phyloP scores from a whole-genome alignment of 306 rosid genomes.

The Cicer pinnatifidum region DNA sequence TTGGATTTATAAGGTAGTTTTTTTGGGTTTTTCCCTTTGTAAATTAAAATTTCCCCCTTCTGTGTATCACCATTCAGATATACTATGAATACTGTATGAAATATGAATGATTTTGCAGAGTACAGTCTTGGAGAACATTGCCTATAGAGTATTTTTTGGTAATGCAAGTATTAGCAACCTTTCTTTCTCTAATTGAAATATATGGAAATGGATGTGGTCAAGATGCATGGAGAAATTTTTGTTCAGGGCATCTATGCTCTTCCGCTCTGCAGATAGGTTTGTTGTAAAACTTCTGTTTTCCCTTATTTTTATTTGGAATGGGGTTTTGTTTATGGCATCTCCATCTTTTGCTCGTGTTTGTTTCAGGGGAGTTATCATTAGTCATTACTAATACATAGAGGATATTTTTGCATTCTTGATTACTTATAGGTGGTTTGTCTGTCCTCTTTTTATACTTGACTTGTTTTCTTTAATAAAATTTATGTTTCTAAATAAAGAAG shows the following conservation, averaged over 20 bases:
- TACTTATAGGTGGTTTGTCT: conserved; percentile 28
- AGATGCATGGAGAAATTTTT: conserved; percentile 60
- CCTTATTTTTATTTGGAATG: not conserved
- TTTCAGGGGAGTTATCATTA: conserved; percentile 29
- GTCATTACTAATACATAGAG: conserved; percentile 18
- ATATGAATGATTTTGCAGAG: conserved; percentile 58
- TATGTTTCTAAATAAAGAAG: conserved; percentile 2
- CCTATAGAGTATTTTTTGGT: conserved; percentile 61
- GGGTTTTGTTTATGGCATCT: conserved; percentile 39
- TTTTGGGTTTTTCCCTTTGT: not conserved
- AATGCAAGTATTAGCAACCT: conserved; percentile 60
- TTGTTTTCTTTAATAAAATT: conserved; percentile 27
- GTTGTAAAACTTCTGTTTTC: conserved; percentile 41
- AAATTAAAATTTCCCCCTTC: conserved; percentile 14
- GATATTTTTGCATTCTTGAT: conserved; percentile 15
- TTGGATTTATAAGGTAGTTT: conserved; percentile 71
- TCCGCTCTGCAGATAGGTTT: conserved; percentile 54
- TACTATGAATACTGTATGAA: conserved; percentile 23
- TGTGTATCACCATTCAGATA: conserved; percentile 24
- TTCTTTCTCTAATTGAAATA: conserved; percentile 73
- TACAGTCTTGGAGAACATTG: conserved; percentile 72
- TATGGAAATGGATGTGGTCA: conserved; percentile 61
- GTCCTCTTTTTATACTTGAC: conserved; percentile 1
- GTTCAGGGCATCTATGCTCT: conserved; percentile 57
- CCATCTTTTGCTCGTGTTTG: conserved; percentile 10